Evolutionary conservation across 1,284 basidiomycete species (phyloP).

Genomic region (Trichosporon sp.): DNA sequence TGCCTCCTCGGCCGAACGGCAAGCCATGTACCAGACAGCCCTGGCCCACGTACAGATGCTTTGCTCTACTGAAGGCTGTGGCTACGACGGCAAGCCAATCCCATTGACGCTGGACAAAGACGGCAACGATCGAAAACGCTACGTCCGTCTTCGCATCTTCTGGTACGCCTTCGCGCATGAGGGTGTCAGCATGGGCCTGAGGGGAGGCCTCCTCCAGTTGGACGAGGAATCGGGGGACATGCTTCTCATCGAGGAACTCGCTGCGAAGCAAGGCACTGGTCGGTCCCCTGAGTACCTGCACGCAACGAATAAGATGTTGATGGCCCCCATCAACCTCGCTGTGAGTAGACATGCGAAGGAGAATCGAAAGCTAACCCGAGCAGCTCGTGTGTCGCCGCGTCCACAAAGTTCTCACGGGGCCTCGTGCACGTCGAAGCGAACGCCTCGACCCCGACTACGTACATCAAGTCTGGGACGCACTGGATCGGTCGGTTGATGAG

Average conservation of each 20-base stretch:
- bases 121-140: slow-evolving; percentile 39
- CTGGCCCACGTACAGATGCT: slow-evolving; percentile 65
- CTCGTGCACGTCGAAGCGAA: slow-evolving; percentile 60
- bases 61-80: slow-evolving; percentile 58
- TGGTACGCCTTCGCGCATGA: slow-evolving; percentile 79
- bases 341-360: slow-evolving; percentile 22
- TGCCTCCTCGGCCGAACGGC: slow-evolving; percentile 56
- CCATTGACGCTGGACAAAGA: slow-evolving; percentile 45
- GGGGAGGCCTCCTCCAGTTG: slow-evolving; percentile 65
- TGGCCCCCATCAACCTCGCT: slow-evolving; percentile 64
- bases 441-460: slow-evolving; percentile 62
- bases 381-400: slow-evolving; percentile 65
- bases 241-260: slow-evolving; percentile 4
- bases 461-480: slow-evolving; percentile 69
- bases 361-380: background rate
- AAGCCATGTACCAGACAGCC: slow-evolving; percentile 61
- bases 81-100: slow-evolving; percentile 53
- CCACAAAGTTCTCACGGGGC: slow-evolving; percentile 67
- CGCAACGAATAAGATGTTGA: slow-evolving; percentile 51
- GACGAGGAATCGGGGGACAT: slow-evolving; percentile 52
- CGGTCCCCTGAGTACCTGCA: slow-evolving; percentile 28
- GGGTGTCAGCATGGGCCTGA: slow-evolving; percentile 67
- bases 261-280: slow-evolving; percentile 9
- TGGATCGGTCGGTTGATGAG: slow-evolving; percentile 74
- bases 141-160: slow-evolving; percentile 67